Conservation (phyloP, 495 filamentous ascomycete species). For the Penicillium lividum region DNA sequence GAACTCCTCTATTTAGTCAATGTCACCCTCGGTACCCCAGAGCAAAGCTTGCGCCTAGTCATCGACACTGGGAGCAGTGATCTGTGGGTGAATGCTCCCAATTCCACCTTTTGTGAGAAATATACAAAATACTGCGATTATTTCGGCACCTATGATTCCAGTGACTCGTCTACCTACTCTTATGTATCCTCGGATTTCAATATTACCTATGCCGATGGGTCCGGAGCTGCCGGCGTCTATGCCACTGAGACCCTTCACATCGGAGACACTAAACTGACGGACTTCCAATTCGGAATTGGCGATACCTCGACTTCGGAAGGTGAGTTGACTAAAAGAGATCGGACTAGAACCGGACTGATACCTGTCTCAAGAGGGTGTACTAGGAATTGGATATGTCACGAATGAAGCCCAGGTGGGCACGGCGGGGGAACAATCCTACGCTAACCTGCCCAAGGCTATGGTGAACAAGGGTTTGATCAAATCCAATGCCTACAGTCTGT, state of each 20-base stretch:
- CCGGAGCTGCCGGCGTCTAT: conserved; percentile 80
- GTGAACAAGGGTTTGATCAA: conserved; percentile 68
- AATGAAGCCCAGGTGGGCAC: conserved; percentile 79
- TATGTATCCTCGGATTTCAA: conserved; percentile 80
- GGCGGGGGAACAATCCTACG: conserved; percentile 60
- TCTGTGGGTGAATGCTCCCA: conserved; percentile 77
- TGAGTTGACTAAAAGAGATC: conserved; percentile 18
- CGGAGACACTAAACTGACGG: conserved; percentile 57
- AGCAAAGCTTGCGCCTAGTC: conserved; percentile 63
- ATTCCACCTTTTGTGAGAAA: conserved; percentile 59
- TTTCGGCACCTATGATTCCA: conserved; percentile 70
- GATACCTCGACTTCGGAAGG: conserved; percentile 64
- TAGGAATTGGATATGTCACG: conserved; percentile 84
- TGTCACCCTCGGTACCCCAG: conserved; percentile 69
- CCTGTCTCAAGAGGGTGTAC: conserved; percentile 62
- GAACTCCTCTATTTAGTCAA: conserved; percentile 69
- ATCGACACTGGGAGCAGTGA: conserved; percentile 88
- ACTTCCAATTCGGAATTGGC: conserved; percentile 85
- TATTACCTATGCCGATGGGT: conserved; percentile 88
- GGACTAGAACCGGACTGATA: too few relatives aligned
- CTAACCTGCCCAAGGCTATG: conserved; percentile 78
- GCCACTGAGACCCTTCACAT: conserved; percentile 75
- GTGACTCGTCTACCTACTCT: conserved; percentile 75
- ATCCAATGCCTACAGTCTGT: conserved; percentile 76
- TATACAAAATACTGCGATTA: conserved; percentile 48